These are phyloP conservation scores for Volvariella surrecta DNA, from an alignment of 1,284 basidiomycete species.

Conservation along the genomic window DNA sequence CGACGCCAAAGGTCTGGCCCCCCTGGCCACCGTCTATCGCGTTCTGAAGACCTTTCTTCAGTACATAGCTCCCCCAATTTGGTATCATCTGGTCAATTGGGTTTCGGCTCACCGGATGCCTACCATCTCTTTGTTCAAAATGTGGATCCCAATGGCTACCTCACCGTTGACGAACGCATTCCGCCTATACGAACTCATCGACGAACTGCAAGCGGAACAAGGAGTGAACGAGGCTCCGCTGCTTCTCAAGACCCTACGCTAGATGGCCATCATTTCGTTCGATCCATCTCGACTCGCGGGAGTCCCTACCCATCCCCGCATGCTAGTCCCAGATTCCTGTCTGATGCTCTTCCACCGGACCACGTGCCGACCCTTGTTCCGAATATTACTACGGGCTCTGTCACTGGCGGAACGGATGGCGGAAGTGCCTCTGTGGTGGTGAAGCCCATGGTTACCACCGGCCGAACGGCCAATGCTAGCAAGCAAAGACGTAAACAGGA, in stretches of 20 bases:
- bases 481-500: conserved; percentile 66
- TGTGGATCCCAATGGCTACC: no score
- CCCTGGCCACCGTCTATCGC: conserved; percentile 35
- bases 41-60: conserved; percentile 37
- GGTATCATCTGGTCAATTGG: no score
- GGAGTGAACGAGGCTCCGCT: conserved; percentile 30
- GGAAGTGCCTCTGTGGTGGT: conserved; percentile 15
- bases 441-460: conserved; percentile 63
- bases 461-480: conserved; percentile 65
- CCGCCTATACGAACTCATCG: no score
- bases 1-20: conserved; percentile 48
- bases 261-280: neutral
- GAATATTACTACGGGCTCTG: neutral
- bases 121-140: no score
- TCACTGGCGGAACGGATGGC: conserved; percentile 6
- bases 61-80: no score
- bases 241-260: conserved; percentile 15
- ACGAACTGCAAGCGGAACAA: conserved; percentile 51
- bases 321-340: conserved; percentile 32
- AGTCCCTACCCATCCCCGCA: conserved; percentile 51
- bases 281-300: neutral
- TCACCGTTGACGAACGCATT: no score
- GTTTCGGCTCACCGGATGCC: no score
- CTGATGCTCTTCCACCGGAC: conserved; percentile 10
- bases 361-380: neutral